Percentiles rank a stretch among this genome's conserved stretches.
Conservation (phyloP, 106 monocot species). For the Iris macrosiphon region DNA sequence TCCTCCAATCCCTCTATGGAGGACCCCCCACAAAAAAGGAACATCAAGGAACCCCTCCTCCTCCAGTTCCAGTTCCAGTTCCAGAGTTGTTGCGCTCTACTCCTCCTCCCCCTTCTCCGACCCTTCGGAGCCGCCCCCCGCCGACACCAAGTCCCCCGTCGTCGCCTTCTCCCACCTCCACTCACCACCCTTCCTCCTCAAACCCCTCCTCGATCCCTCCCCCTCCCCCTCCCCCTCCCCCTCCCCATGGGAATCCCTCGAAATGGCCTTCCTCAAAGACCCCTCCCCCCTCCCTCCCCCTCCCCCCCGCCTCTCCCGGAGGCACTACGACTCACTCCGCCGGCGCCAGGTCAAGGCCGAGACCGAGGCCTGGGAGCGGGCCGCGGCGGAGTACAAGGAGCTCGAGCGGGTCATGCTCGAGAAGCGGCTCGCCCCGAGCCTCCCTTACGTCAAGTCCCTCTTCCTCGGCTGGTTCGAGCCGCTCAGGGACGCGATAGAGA, state of each 20-base stretch:
- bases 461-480: conserved; percentile 96
- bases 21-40: too few species aligned
- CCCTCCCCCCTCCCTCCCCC: conserved; percentile 17
- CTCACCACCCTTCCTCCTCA: background rate
- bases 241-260: conserved; percentile 9
- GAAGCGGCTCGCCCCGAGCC: conserved; percentile 75
- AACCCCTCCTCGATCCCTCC: background rate
- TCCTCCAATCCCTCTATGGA: too few species aligned
- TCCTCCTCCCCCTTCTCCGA: background rate
- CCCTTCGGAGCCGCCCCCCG: background rate
- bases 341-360: conserved; percentile 81
- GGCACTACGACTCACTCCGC: conserved; percentile 41
- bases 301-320: conserved; percentile 10
- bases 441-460: conserved; percentile 83
- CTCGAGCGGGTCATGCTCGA: conserved; percentile 87
- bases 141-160: background rate
- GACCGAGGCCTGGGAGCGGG: conserved; percentile 85
- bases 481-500: conserved; percentile 58
- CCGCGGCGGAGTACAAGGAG: conserved; percentile 85
- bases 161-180: background rate
- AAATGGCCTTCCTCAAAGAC: conserved; percentile 18
- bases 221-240: background rate
- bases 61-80: background rate
- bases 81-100: too few species aligned
- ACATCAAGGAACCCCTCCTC: too few species aligned